Evolutionary conservation across 768 basidiomycete species (phyloP), one percentile per base, ranked within the genome.

Genomic region (Cystobasidium onofrii): DNA sequence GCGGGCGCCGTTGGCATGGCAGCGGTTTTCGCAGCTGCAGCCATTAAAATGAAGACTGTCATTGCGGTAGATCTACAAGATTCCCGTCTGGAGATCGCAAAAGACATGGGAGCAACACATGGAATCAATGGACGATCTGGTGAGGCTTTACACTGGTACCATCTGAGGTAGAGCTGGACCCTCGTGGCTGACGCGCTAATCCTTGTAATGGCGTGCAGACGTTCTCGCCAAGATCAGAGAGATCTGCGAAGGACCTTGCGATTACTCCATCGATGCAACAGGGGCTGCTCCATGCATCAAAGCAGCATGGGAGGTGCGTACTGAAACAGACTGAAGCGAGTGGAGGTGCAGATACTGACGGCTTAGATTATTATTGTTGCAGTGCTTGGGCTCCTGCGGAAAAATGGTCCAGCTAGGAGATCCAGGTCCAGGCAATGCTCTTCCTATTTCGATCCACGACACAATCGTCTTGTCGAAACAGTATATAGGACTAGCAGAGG

Each of bases 41-140:
- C 75, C 17, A 70, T 74, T 52, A 17, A 54, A 0, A 20, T 76
- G 34, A n/a, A 20, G 6, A 76, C 44, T 10, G 75, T 78, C 46
- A 74, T 79, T 74, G 77, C 71, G 27, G 75, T 79, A 41, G 78
- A 79, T 50, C 73, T 79, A 18, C 55, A 76, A 18, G 62, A 52
- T 3, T 60, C 39, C 13, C 74, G 74, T 9, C 41, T 75, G 3
- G 70, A 52, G 4, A 75, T 79, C 23, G 78, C 78, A 0, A 41
- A 46, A 50, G 27, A 46, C 1, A 65, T 76, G 3, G 77, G 78
- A 20, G 78, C 78, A 23, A 74, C 73, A 4, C 75, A 75, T 25
- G 41, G 44, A 4, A 7, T 79, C 25, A 52, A 74, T 34, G 77
- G 75, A 17, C 46, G 39, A 39, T 39, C 39, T 39, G 39, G 39